Conservation (phyloP, 257 asterid genomes). For the Nicotiana tomentosiformis region DNA sequence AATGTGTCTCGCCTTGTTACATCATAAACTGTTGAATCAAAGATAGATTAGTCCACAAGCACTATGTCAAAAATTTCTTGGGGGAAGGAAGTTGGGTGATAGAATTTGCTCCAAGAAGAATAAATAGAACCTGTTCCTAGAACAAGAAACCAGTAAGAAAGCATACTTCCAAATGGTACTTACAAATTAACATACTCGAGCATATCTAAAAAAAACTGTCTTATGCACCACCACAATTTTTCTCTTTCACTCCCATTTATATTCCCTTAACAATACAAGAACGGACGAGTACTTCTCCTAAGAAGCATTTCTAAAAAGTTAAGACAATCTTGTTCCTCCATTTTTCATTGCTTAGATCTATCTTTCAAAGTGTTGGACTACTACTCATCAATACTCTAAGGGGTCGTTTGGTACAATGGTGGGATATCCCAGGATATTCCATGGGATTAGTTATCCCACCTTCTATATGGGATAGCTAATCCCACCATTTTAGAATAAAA, state of each 20-base stretch:
- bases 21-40: conserved; percentile 61
- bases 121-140: neutral
- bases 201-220: neutral
- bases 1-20: conserved; percentile 87
- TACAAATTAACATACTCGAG: neutral
- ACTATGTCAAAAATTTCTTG: neutral
- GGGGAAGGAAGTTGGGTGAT: neutral
- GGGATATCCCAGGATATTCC: no score
- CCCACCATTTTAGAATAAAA: no score
- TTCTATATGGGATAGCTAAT: no score
- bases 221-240: neutral
- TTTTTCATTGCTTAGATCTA: neutral
- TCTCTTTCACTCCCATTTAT: neutral
- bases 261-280: neutral
- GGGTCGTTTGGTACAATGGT: no score
- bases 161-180: neutral
- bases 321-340: neutral
- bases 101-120: conserved; percentile 1
- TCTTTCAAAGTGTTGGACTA: neutral
- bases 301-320: neutral
- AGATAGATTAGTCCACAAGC: neutral
- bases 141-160: neutral
- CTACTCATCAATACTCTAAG: neutral
- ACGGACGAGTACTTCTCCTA: neutral
- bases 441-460: no score